These are phyloP conservation scores for Tricholoma terreum DNA, from an alignment of 768 basidiomycete species.

Conservation along the genomic window DNA sequence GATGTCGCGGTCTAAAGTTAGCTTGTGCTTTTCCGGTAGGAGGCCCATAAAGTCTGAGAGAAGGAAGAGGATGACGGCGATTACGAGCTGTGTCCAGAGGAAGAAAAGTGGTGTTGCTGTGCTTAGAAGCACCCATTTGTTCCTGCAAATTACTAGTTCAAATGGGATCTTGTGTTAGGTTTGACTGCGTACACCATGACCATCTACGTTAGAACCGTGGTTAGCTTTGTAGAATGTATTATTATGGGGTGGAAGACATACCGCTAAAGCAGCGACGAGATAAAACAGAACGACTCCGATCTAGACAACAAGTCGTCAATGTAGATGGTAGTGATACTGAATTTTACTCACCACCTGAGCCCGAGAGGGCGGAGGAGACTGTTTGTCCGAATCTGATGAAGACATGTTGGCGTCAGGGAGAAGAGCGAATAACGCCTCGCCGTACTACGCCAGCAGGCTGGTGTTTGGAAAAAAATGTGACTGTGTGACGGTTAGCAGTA, in stretches of 20 bases:
- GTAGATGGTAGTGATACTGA: no score
- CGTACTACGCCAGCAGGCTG: no score
- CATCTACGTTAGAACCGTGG: constrained; percentile 51
- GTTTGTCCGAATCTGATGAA: constrained; percentile 1
- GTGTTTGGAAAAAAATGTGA: background rate
- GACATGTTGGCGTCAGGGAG: background rate
- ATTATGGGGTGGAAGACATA: constrained; percentile 39
- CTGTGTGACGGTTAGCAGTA: no score
- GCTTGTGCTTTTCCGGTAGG: constrained; percentile 51
- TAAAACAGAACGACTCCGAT: constrained; percentile 80
- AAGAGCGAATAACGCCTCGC: background rate
- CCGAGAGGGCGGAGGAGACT: background rate
- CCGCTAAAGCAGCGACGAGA: constrained; percentile 82
- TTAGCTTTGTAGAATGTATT: background rate
- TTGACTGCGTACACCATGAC: constrained; percentile 69
- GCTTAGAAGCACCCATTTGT: constrained; percentile 86
- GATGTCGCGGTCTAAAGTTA: constrained; percentile 60
- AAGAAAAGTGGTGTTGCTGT: constrained; percentile 83
- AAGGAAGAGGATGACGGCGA: constrained; percentile 76
- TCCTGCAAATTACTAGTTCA: constrained; percentile 39
- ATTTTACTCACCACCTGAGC: background rate
- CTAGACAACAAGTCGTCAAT: constrained; percentile 32
- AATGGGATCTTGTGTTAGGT: background rate
- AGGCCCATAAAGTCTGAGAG: constrained; percentile 58
- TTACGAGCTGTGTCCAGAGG: constrained; percentile 74